These are phyloP conservation scores for Thalassia testudinum DNA, from an alignment of 116 monocot species.

Conservation along the genomic window DNA sequence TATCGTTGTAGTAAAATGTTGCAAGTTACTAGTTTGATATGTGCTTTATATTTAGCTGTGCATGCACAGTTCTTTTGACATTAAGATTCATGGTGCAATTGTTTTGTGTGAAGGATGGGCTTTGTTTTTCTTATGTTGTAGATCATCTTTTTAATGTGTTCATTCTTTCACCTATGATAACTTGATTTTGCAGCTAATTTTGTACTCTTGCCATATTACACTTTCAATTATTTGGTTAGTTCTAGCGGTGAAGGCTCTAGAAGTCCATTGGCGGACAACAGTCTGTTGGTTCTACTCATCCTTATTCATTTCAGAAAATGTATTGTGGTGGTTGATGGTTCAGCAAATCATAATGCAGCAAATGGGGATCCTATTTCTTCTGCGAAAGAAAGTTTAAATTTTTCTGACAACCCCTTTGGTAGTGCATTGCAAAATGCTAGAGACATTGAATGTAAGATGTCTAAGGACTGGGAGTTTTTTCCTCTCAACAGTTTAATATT, in stretches of 20 bases:
- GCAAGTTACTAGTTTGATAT: no score
- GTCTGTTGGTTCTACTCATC: constrained; percentile 71
- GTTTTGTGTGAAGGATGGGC: no score
- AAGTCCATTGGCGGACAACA: constrained; percentile 71
- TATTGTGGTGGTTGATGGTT: constrained; percentile 15
- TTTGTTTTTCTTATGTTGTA: no score
- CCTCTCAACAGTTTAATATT: background rate
- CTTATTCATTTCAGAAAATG: constrained; percentile 78
- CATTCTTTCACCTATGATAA: background rate
- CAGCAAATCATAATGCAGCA: constrained; percentile 12
- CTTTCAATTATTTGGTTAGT: constrained; percentile 86
- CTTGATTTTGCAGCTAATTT: constrained; percentile 78
- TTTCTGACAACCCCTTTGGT: constrained; percentile 69
- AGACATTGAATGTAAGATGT: constrained; percentile 72
- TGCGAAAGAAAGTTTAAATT: constrained; percentile 36
- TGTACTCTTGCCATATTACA: constrained; percentile 89
- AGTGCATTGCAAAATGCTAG: constrained; percentile 66
- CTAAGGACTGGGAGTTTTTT: background rate
- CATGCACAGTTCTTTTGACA: no score
- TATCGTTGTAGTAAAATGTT: no score
- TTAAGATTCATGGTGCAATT: no score
- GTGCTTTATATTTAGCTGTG: no score
- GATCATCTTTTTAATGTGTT: no score
- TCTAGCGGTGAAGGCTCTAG: constrained; percentile 52
- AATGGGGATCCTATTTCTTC: constrained; percentile 16